phyloP scores from a whole-genome alignment of 2,329 filamentous ascomycete species.

The Hypoxylon sp. region DNA sequence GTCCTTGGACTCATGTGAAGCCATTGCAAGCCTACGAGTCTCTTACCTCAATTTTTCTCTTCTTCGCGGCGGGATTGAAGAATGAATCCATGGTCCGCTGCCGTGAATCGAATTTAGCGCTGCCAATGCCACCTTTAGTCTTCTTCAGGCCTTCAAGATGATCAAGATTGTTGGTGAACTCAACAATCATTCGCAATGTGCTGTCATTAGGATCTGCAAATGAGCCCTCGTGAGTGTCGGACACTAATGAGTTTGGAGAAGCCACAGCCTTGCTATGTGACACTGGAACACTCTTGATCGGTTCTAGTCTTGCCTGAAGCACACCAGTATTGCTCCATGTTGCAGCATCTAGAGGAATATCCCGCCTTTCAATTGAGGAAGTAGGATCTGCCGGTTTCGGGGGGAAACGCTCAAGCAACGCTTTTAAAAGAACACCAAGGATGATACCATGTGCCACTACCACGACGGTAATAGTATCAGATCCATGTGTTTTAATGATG shows the following conservation, averaged over 20 bases:
- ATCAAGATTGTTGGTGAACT: constrained; percentile 76
- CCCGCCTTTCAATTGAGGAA: constrained; percentile 38
- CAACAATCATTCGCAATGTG: constrained; percentile 61
- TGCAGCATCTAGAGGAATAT: constrained; percentile 47
- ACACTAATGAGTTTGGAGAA: background rate
- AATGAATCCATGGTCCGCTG: constrained; percentile 85
- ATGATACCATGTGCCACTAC: constrained; percentile 89
- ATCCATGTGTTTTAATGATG: constrained; percentile 59
- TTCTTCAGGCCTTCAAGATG: constrained; percentile 83
- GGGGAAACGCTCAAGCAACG: constrained; percentile 70
- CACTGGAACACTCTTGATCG: background rate
- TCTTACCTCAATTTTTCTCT: constrained; percentile 59
- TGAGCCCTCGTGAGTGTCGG: background rate
- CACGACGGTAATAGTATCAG: constrained; percentile 64
- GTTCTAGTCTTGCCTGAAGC: constrained; percentile 49
- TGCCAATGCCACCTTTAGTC: constrained; percentile 86
- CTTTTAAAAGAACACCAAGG: constrained; percentile 76
- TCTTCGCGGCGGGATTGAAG: constrained; percentile 70
- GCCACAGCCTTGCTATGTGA: background rate
- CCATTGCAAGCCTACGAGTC: constrained; percentile 29
- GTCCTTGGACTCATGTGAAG: background rate
- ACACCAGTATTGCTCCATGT: constrained; percentile 68
- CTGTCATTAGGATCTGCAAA: background rate
- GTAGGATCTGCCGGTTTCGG: constrained; percentile 8
- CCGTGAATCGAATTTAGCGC: constrained; percentile 78